Evolutionary conservation across 495 filamentous ascomycete genomes (phyloP).

Genomic region (Clohesyomyces aquaticus): DNA sequence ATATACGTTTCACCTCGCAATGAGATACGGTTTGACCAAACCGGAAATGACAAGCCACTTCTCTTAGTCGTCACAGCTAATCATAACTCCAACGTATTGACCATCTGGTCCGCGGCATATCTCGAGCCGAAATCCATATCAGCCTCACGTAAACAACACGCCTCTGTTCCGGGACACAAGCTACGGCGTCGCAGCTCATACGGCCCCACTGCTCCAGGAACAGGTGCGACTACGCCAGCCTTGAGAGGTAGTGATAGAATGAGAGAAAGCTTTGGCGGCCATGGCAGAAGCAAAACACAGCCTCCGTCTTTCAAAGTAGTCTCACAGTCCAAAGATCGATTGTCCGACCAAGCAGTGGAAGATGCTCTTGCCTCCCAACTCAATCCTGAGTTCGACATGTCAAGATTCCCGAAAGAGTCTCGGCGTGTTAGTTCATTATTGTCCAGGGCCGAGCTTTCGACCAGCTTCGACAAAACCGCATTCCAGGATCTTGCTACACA

Average conservation of each 20-base stretch:
- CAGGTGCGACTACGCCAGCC: conserved; percentile 80
- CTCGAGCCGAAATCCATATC: conserved; percentile 60
- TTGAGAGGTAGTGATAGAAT: conserved; percentile 51
- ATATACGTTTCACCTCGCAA: conserved; percentile 70
- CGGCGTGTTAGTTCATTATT: conserved; percentile 90
- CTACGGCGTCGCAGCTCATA: conserved; percentile 80
- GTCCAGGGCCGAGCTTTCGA: conserved; percentile 85
- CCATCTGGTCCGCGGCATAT: conserved; percentile 76
- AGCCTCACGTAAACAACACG: conserved; percentile 56
- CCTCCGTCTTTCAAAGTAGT: conserved; percentile 30
- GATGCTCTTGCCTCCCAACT: conserved; percentile 72
- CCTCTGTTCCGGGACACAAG: conserved; percentile 58
- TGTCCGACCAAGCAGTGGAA: conserved; percentile 47
- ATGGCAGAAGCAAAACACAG: conserved; percentile 35
- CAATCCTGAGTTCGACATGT: conserved; percentile 74
- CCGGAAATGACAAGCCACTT: conserved; percentile 52
- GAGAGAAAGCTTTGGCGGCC: conserved; percentile 63
- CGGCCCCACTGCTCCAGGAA: conserved; percentile 63
- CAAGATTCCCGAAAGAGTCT: conserved; percentile 72
- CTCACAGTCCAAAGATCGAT: conserved; percentile 24
- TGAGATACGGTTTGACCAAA: conserved; percentile 51
- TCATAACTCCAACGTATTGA: conserved; percentile 69
- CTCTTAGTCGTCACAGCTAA: conserved; percentile 84
- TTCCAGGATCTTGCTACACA: conserved; percentile 70
- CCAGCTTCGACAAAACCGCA: conserved; percentile 70